Conservation (phyloP, 139 green algal species). For the Ettlia oleoabundans region DNA sequence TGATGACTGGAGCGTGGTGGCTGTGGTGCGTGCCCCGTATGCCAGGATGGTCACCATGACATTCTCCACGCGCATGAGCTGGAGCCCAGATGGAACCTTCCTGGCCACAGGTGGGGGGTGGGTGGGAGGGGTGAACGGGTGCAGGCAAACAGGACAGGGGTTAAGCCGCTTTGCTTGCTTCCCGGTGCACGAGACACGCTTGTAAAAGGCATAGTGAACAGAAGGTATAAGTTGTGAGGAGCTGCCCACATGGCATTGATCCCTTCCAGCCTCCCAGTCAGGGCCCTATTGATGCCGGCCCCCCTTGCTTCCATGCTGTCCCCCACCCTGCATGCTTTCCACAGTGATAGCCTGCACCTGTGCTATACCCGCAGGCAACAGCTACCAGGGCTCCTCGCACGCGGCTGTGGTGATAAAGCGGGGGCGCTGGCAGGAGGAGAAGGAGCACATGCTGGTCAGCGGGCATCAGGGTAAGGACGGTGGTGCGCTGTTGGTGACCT, state of each 20-base stretch:
- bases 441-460: slow-evolving; percentile 48
- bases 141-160: too few species aligned
- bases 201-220: too few species aligned
- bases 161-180: neutral
- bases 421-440: slow-evolving; percentile 41
- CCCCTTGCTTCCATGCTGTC: too few species aligned
- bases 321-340: too few species aligned
- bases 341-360: too few species aligned
- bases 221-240: too few species aligned
- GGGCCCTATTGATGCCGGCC: too few species aligned
- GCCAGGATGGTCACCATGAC: slow-evolving; percentile 45
- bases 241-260: too few species aligned
- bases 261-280: too few species aligned
- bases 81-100: slow-evolving; percentile 76
- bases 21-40: slow-evolving; percentile 59
- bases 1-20: slow-evolving; percentile 71
- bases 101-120: slow-evolving; percentile 57
- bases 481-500: neutral
- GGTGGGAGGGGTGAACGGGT: neutral
- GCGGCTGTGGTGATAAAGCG: slow-evolving; percentile 64
- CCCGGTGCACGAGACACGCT: neutral
- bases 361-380: slow-evolving; percentile 67
- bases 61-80: slow-evolving; percentile 61
- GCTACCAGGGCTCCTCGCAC: slow-evolving; percentile 66
- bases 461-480: slow-evolving; percentile 32